These are phyloP conservation scores for Neopestalotiopsis sp. DNA, from an alignment of 2,329 filamentous ascomycete genomes.

Conservation along the genomic window DNA sequence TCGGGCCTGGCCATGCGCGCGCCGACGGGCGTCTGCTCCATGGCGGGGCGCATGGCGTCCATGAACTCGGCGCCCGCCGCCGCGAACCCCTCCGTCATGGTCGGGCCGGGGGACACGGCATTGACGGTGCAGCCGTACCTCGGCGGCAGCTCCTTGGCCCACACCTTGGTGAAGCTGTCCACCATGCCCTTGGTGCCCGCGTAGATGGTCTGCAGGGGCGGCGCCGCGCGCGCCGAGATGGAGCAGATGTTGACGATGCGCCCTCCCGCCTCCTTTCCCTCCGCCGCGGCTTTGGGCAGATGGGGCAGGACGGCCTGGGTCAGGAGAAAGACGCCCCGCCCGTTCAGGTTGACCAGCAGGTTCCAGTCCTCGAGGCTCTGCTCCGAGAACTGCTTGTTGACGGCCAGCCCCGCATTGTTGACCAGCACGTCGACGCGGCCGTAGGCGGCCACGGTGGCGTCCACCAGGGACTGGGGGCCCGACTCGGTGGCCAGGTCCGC, in stretches of 20 bases:
- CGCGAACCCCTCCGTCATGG: constrained; percentile 26
- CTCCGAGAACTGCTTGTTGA: constrained; percentile 43
- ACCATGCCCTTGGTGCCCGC: constrained; percentile 55
- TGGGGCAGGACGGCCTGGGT: constrained; percentile 44
- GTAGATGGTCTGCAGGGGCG: constrained; percentile 50
- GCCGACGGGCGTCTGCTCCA: constrained; percentile 48
- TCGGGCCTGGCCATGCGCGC: constrained; percentile 46
- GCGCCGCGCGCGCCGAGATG: constrained; percentile 23
- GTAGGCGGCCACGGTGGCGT: constrained; percentile 34
- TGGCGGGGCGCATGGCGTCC: constrained; percentile 44
- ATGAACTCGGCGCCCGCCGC: constrained; percentile 44
- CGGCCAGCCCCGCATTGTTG: constrained; percentile 57
- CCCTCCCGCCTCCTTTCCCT: background rate
- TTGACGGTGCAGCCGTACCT: constrained; percentile 53
- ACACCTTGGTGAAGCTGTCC: constrained; percentile 49
- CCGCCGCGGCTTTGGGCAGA: constrained; percentile 30
- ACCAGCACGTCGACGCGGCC: constrained; percentile 60
- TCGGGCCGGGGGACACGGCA: constrained; percentile 48
- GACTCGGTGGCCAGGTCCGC: constrained; percentile 45
- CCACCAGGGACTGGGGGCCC: constrained; percentile 39
- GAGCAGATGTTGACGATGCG: constrained; percentile 20
- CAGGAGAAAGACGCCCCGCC: constrained; percentile 45
- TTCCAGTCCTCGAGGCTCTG: constrained; percentile 45
- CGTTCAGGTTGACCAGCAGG: constrained; percentile 45
- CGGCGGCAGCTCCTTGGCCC: constrained; percentile 48